A percentile compares a stretch with the other conserved stretches of the same genome.
phyloP scores from a whole-genome alignment of 139 green algal species.

The Zygnema cylindricum region DNA sequence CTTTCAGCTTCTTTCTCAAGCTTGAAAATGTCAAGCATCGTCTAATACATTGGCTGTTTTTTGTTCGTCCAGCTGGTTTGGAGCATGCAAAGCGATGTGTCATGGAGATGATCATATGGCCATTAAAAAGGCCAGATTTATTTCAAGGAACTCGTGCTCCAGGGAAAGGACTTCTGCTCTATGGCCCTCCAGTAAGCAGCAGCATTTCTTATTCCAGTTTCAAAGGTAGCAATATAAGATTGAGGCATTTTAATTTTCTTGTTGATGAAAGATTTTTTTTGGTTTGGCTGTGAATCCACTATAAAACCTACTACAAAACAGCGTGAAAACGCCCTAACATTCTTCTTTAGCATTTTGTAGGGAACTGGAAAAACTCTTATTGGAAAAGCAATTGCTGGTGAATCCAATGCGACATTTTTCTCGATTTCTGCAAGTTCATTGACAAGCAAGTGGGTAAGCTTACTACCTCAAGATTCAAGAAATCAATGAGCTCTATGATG shows the following conservation, averaged over 20 bases:
- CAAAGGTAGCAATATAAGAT: no score
- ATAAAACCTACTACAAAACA: no score
- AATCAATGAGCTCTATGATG: no score
- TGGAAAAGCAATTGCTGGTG: slow-evolving; percentile 90
- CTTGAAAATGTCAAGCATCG: no score
- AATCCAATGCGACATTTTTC: slow-evolving; percentile 98
- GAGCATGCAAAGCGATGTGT: slow-evolving; percentile 59
- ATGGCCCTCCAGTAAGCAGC: slow-evolving; percentile 74
- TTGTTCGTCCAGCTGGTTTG: slow-evolving; percentile 52
- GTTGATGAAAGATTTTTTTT: no score
- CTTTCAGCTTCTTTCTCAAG: no score
- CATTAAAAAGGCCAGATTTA: slow-evolving; percentile 90
- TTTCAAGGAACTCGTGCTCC: slow-evolving; percentile 82
- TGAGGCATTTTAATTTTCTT: no score
- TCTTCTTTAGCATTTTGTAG: no score
- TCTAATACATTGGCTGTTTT: no score
- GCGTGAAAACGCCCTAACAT: no score
- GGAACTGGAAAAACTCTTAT: slow-evolving; percentile 97
- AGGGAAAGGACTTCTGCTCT: slow-evolving; percentile 90
- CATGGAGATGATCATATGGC: slow-evolving; percentile 96
- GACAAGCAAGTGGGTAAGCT: slow-evolving; percentile 91
- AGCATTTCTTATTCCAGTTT: slow-evolving; percentile 23
- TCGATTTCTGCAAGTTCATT: slow-evolving; percentile 92
- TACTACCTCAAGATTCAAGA: no score
- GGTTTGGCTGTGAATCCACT: no score